phyloP scores from a whole-genome alignment of 306 rosid genomes.

The Castanea mollissima region DNA sequence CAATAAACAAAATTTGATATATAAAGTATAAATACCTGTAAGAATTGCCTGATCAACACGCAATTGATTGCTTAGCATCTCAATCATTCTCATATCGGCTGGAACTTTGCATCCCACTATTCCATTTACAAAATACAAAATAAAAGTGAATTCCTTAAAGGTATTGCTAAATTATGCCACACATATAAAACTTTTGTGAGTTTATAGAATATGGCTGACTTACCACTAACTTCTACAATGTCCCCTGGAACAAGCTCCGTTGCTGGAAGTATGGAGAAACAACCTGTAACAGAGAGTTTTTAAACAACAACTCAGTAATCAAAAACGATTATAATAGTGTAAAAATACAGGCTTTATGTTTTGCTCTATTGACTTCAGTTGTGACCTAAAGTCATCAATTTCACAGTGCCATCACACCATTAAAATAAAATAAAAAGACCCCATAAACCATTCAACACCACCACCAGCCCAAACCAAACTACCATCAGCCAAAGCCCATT shows the following conservation, averaged over 20 bases:
- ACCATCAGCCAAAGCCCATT: no score
- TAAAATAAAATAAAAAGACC: no score
- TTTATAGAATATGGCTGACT: constrained; percentile 33
- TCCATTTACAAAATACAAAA: constrained; percentile 31
- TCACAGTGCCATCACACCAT: no score
- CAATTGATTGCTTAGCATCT: constrained; percentile 81
- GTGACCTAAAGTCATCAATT: no score
- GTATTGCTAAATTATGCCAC: constrained; percentile 18
- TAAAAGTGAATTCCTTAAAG: constrained; percentile 17
- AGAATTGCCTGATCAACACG: constrained; percentile 98
- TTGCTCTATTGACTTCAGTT: no score
- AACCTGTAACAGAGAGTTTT: constrained; percentile 59
- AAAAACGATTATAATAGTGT: neutral
- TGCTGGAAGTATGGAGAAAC: constrained; percentile 94
- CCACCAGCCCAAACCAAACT: no score
- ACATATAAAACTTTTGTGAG: constrained; percentile 24
- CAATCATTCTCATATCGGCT: constrained; percentile 97
- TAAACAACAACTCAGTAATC: neutral
- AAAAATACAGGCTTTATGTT: constrained; percentile 7
- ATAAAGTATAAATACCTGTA: constrained; percentile 59
- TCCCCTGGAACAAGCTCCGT: constrained; percentile 96
- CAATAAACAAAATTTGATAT: neutral
- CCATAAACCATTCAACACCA: no score
- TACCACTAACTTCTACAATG: constrained; percentile 89
- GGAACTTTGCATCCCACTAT: constrained; percentile 98